phyloP scores from a whole-genome alignment of 176 grass and related monocot species.

The Musa acuminata region DNA sequence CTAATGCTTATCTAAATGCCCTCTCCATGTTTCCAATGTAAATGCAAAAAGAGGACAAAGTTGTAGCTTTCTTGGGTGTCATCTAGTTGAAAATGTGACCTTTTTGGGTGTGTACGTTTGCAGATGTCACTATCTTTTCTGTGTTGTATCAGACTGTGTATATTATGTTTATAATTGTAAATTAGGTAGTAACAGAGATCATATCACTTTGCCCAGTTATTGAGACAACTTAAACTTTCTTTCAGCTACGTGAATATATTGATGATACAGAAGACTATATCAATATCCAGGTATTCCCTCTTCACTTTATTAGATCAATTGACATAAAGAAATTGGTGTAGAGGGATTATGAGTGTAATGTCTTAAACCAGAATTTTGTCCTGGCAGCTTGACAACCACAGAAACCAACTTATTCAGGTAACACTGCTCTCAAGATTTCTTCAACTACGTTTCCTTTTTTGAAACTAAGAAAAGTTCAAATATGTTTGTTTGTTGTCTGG shows the following conservation, averaged over 20 bases:
- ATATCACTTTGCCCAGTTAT: neutral
- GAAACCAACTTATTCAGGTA: slow-evolving; percentile 99
- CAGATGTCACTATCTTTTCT: neutral
- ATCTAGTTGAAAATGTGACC: too few species aligned
- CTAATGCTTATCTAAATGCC: too few species aligned
- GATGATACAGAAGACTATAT: slow-evolving; percentile 99
- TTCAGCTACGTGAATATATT: slow-evolving; percentile 95
- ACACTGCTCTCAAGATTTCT: slow-evolving; percentile 2
- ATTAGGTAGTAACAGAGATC: neutral
- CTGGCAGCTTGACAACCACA: slow-evolving; percentile 90
- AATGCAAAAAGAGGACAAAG: too few species aligned
- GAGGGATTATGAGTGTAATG: neutral
- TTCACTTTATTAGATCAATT: neutral
- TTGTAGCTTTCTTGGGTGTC: too few species aligned
- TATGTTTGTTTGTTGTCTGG: neutral
- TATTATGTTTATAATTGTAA: neutral
- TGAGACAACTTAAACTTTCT: slow-evolving; percentile 11
- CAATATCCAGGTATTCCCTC: slow-evolving; percentile 77
- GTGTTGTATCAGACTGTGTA: neutral
- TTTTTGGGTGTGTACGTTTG: too few species aligned
- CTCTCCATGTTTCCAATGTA: too few species aligned
- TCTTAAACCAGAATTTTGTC: neutral
- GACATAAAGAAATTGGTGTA: neutral
- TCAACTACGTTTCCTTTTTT: neutral
- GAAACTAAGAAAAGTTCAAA: too few species aligned